Percentiles rank a stretch among this genome's conserved stretches.
Evolutionary conservation across 192 early-diverging fungal genomes (phyloP).

Genomic region (Jimgerdemannia flammicorona): DNA sequence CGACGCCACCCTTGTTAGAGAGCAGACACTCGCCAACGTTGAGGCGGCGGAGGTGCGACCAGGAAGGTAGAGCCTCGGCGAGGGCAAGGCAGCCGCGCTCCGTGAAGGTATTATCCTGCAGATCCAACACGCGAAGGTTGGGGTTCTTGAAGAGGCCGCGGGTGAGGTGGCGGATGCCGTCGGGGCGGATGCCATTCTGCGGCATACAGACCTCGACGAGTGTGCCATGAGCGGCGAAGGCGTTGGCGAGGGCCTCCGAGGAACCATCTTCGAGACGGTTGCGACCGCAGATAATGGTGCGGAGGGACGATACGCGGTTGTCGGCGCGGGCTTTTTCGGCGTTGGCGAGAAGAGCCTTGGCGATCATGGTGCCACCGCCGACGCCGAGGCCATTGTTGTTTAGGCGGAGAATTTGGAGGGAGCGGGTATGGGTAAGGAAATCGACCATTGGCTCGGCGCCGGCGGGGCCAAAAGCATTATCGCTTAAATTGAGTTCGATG

Average conservation of each 20-base stretch:
- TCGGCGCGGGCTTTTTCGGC: constrained; percentile 66
- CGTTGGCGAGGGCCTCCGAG: constrained; percentile 68
- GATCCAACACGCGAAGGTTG: constrained; percentile 71
- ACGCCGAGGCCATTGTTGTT: constrained; percentile 98
- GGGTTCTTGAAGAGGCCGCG: constrained; percentile 62
- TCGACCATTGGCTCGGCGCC: constrained; percentile 86
- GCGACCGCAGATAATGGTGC: constrained; percentile 83
- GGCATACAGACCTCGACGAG: constrained; percentile 87
- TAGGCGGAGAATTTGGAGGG: constrained; percentile 79
- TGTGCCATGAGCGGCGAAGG: constrained; percentile 74
- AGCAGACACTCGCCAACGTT: constrained; percentile 93
- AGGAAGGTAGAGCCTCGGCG: constrained; percentile 68
- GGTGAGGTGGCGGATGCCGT: constrained; percentile 80
- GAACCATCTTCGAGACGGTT: constrained; percentile 92
- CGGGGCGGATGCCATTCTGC: constrained; percentile 96
- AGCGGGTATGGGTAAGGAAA: constrained; percentile 78
- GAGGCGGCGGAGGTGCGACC: constrained; percentile 74
- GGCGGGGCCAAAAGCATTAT: constrained; percentile 98
- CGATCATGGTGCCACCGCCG: constrained; percentile 83
- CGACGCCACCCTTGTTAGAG: constrained; percentile 63
- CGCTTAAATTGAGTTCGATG: constrained; percentile 80
- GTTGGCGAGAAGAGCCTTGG: constrained; percentile 74
- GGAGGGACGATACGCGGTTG: constrained; percentile 62
- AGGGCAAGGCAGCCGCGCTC: constrained; percentile 73
- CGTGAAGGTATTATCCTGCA: constrained; percentile 98